Evolutionary conservation across 257 asterid genomes (phyloP).

Genomic region (Rubia yunnanensis): DNA sequence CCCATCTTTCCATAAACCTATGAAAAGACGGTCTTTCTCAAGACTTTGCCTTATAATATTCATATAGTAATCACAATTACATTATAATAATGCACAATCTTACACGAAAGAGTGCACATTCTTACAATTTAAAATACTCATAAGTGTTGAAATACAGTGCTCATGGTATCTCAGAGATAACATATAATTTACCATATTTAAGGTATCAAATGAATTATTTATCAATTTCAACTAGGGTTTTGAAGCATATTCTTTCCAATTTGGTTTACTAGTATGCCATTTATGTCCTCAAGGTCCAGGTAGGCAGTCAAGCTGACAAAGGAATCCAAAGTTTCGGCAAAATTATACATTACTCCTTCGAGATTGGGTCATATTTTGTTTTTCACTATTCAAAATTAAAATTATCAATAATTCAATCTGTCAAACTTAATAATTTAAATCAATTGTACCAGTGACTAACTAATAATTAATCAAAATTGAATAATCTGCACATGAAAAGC

Average conservation of each 20-base stretch:
- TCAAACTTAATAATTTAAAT: neutral
- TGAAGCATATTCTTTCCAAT: neutral
- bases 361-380: neutral
- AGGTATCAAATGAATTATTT: no score
- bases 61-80: no score
- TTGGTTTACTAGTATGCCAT: neutral
- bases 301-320: neutral
- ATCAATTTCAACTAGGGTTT: neutral
- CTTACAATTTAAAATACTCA: no score
- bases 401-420: neutral
- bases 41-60: no score
- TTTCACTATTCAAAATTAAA: neutral
- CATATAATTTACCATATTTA: no score
- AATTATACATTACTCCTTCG: neutral
- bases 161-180: no score
- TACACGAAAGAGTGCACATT: no score
- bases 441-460: neutral
- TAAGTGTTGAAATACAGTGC: no score
- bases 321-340: neutral
- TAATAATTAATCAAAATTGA: neutral
- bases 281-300: conserved; percentile 1
- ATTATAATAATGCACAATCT: no score
- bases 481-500: neutral
- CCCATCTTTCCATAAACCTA: no score
- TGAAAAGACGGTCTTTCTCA: no score